Evolutionary conservation across 495 filamentous ascomycete genomes (phyloP).

Genomic region (Bryoglossum gracile): DNA sequence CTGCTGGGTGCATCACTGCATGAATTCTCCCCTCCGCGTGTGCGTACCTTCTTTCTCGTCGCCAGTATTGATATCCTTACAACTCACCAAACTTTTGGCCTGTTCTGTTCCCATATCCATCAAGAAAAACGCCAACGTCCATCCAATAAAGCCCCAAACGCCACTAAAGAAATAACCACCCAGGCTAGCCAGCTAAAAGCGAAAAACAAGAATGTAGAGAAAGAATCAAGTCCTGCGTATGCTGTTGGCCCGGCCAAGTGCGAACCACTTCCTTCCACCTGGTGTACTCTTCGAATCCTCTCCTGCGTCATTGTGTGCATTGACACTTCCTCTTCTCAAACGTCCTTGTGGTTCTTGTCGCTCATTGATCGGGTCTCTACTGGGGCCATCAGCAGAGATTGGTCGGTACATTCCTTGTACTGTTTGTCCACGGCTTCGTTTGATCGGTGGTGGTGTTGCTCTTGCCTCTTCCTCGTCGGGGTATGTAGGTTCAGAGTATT

Average conservation of each 20-base stretch:
- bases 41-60: too few relatives aligned
- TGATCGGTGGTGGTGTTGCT: slow-evolving; percentile 24
- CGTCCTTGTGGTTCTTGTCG: not conserved
- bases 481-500: too few relatives aligned
- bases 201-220: not conserved
- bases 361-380: not conserved
- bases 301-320: not conserved
- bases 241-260: slow-evolving; percentile 1
- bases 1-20: too few relatives aligned
- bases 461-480: slow-evolving; percentile 11
- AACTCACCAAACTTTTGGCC: too few relatives aligned
- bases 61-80: too few relatives aligned
- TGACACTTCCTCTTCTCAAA: slow-evolving; percentile 5
- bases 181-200: not conserved
- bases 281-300: not conserved
- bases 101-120: too few relatives aligned
- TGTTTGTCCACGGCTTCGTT: slow-evolving; percentile 6
- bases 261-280: slow-evolving; percentile 17
- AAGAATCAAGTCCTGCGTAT: not conserved
- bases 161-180: not conserved
- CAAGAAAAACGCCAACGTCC: too few relatives aligned
- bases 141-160: not conserved
- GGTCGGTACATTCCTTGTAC: slow-evolving; percentile 5
- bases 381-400: slow-evolving; percentile 11
- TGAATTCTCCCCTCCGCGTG: too few relatives aligned